Percentiles rank a stretch among this genome's conserved stretches.
These are phyloP conservation scores for Wickerhamomyces sp. DNA, from an alignment of 1,139 yeast genomes.

Conservation along the genomic window DNA sequence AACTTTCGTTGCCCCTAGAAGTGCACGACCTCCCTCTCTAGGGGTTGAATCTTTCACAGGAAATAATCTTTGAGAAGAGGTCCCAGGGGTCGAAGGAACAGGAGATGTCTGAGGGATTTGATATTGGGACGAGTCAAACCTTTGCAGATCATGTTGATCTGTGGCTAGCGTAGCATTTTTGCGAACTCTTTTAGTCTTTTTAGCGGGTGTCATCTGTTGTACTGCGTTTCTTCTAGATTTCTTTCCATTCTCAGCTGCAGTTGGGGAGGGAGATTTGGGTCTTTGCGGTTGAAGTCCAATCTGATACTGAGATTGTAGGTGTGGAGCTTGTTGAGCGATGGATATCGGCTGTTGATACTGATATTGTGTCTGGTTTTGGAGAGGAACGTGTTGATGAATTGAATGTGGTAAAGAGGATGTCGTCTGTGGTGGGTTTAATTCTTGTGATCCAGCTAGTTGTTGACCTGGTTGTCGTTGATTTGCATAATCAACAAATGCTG, in stretches of 20 bases:
- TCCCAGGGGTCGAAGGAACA: slow-evolving; percentile 6
- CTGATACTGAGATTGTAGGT: slow-evolving; percentile 1
- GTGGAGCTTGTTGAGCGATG: not conserved
- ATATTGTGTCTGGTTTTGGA: not conserved
- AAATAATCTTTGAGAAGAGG: slow-evolving; percentile 25
- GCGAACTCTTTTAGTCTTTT: not conserved
- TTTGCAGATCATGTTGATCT: not conserved
- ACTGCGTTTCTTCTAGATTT: slow-evolving; percentile 16
- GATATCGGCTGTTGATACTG: not conserved
- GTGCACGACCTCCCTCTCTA: slow-evolving; percentile 58
- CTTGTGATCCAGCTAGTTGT: slow-evolving; percentile 12
- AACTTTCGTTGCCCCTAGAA: slow-evolving; percentile 80
- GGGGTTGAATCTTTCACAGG: slow-evolving; percentile 43
- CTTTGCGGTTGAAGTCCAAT: not conserved
- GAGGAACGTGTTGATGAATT: slow-evolving; percentile 10
- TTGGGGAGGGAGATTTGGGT: slow-evolving; percentile 6
- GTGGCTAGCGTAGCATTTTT: not conserved
- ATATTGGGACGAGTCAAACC: slow-evolving; percentile 1
- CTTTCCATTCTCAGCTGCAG: slow-evolving; percentile 1
- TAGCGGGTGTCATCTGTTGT: slow-evolving; percentile 5
- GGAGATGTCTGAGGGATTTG: slow-evolving; percentile 5
- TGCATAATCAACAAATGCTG: slow-evolving; percentile 10
- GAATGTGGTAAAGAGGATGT: slow-evolving; percentile 2
- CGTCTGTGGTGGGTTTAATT: slow-evolving; percentile 6
- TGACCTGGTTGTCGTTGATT: slow-evolving; percentile 6